phyloP scores from a whole-genome alignment of 305 asterid genomes.

The Fraxinus sp. region DNA sequence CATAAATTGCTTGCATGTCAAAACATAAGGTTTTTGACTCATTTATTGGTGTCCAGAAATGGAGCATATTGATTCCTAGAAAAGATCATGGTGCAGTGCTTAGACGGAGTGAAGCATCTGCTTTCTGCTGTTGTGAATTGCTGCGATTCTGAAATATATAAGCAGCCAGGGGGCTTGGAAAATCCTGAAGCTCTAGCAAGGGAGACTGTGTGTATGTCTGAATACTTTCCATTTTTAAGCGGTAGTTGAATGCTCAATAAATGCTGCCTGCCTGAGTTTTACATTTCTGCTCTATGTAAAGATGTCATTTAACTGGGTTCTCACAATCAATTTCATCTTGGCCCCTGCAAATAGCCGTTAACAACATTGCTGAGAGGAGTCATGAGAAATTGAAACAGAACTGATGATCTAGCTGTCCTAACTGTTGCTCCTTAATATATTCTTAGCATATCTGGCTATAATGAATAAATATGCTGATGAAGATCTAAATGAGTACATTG shows the following conservation, averaged over 20 bases:
- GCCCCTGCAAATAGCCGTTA: neutral
- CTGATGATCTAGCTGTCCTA: neutral
- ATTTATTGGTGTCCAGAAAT: conserved; percentile 39
- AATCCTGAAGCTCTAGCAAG: conserved; percentile 83
- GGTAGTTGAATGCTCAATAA: neutral
- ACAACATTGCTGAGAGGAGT: neutral
- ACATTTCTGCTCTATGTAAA: neutral
- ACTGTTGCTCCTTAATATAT: neutral
- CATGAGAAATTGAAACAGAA: neutral
- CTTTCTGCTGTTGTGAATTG: conserved; percentile 60
- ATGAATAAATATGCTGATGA: neutral
- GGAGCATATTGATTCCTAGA: conserved; percentile 48
- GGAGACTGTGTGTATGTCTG: conserved; percentile 76
- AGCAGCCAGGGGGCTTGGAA: conserved; percentile 62
- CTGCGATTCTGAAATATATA: conserved; percentile 63
- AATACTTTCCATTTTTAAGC: conserved; percentile 3
- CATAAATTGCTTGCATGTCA: neutral
- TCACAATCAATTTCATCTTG: neutral
- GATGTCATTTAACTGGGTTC: neutral
- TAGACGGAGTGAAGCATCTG: conserved; percentile 62
- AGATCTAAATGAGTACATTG: neutral
- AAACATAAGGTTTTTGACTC: neutral
- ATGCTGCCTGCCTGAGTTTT: conserved; percentile 9
- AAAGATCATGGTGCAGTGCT: conserved; percentile 70
- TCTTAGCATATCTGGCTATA: neutral